phyloP scores from a whole-genome alignment of 2,329 filamentous ascomycete genomes.

The Colletotrichum limetticola region DNA sequence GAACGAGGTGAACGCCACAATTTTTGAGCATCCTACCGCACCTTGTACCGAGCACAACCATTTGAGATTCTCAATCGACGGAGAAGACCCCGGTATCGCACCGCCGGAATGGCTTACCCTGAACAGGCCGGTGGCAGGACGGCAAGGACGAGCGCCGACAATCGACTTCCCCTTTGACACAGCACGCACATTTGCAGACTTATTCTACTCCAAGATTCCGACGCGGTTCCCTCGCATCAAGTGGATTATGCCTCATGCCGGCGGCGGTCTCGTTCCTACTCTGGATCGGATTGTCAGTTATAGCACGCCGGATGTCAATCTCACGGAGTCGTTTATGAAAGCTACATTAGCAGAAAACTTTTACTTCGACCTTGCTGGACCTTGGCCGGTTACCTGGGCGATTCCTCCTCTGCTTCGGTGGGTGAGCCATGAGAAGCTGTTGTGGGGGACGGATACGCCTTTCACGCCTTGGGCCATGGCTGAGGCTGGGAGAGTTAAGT shows the following conservation, averaged over 20 bases:
- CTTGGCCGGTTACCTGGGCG: constrained; percentile 38
- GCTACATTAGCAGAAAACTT: constrained; percentile 34
- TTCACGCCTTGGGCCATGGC: constrained; percentile 36
- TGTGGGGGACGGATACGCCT: constrained; percentile 39
- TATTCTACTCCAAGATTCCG: constrained; percentile 36
- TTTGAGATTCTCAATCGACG: constrained; percentile 24
- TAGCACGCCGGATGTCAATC: constrained; percentile 15
- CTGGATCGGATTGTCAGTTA: constrained; percentile 34
- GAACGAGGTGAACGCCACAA: constrained; percentile 54
- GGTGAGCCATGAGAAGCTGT: constrained; percentile 37
- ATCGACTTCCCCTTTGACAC: constrained; percentile 41
- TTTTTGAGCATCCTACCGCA: constrained; percentile 67
- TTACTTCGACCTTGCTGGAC: constrained; percentile 42
- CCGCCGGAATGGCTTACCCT: constrained; percentile 13
- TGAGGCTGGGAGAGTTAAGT: not conserved
- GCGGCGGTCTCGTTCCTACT: constrained; percentile 39
- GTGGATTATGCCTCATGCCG: constrained; percentile 43
- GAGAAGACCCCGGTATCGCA: constrained; percentile 2
- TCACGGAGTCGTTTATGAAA: constrained; percentile 45
- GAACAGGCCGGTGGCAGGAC: not conserved
- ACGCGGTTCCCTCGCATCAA: constrained; percentile 37
- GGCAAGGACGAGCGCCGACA: not conserved
- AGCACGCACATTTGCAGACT: constrained; percentile 34
- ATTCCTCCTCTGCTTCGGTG: constrained; percentile 38
- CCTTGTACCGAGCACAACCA: constrained; percentile 48